These are phyloP conservation scores for Cordyceps cateniannulata DNA, from an alignment of 2,329 filamentous ascomycete genomes.

Conservation along the genomic window DNA sequence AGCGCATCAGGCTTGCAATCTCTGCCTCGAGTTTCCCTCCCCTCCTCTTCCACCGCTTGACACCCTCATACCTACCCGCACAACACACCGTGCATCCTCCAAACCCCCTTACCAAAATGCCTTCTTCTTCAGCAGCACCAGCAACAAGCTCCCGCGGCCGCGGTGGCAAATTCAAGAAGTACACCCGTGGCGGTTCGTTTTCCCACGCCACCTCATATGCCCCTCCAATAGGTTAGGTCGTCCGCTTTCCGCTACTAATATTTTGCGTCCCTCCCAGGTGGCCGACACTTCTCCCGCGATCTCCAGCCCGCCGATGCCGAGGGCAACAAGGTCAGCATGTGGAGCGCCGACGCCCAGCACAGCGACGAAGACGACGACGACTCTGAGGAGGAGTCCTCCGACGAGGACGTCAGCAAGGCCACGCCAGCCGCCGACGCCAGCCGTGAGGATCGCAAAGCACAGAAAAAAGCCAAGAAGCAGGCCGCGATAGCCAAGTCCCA, in stretches of 20 bases:
- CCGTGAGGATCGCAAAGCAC: constrained; percentile 81
- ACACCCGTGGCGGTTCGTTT: constrained; percentile 71
- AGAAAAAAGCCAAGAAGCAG: constrained; percentile 85
- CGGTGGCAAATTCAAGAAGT: constrained; percentile 92
- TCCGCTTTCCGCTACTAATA: constrained; percentile 11
- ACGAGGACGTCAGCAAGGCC: constrained; percentile 40
- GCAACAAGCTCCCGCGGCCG: constrained; percentile 61
- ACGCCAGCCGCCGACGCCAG: constrained; percentile 37
- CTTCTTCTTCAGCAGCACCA: constrained; percentile 41
- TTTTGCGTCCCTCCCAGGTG: constrained; percentile 49
- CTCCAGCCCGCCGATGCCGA: constrained; percentile 83
- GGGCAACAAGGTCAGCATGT: constrained; percentile 84
- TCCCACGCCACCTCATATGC: background rate
- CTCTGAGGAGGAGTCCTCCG: constrained; percentile 46
- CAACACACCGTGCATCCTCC: constrained; percentile 13
- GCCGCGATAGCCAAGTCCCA: constrained; percentile 76
- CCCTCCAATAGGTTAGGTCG: background rate
- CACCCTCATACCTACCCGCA: background rate
- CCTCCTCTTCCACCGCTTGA: background rate
- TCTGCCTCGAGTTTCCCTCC: background rate
- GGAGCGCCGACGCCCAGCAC: constrained; percentile 55
- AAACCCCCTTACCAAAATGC: constrained; percentile 21
- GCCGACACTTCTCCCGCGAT: constrained; percentile 91
- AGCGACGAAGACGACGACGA: constrained; percentile 46
- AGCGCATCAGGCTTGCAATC: constrained; percentile 6